Evolutionary conservation across 495 filamentous ascomycete species (phyloP), one percentile per base, ranked within the genome.

Genomic region (Filosporella fistucella): DNA sequence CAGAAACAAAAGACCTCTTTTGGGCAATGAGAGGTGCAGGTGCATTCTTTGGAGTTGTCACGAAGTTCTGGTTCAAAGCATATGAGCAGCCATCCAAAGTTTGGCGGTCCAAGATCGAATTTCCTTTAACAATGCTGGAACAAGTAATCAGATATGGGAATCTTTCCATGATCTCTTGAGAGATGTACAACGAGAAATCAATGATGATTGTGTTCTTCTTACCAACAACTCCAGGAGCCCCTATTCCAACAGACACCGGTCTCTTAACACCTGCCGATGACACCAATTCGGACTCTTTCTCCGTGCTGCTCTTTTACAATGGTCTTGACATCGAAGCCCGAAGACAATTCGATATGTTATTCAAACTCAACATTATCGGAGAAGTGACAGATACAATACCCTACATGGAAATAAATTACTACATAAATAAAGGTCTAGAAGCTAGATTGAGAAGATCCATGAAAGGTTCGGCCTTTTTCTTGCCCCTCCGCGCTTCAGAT

Each of bases 21-120:
- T 56, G 74, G 69, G 77, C 74, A 12, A 56, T 85, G 34, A 69
- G 70, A 44, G 82, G 82, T 8, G 80, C 84, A 1, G 80, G 70
- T n/a, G 71, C 77, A 13, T 75, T 71, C 13, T 81, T 84, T 45
- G 83, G 81, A 32, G 69, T 86, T 43, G 68, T 84, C 47, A 83
- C 79, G 29, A 70, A 70, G 29, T 85, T 86, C 51, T 70, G 78
- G 14, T 51, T 86, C 20, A 67, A 68, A 47, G 52, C 30, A 8
- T 24, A 51, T 34, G 43, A 47, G n/a, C 42, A 51, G 10, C 47
- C 60, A 23, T 60, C 65, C n/a, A 47, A 56, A 0, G 68, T 81
- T 8, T 83, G 63, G 52, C 64, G 66, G 9, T 77, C 77, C 0
- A 49, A 65, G 1, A 17, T 80, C 9, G 49, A 67, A 11, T 78